phyloP scores from a whole-genome alignment of 2,329 filamentous ascomycete genomes.

The Stagonosporopsis rhizophila region DNA sequence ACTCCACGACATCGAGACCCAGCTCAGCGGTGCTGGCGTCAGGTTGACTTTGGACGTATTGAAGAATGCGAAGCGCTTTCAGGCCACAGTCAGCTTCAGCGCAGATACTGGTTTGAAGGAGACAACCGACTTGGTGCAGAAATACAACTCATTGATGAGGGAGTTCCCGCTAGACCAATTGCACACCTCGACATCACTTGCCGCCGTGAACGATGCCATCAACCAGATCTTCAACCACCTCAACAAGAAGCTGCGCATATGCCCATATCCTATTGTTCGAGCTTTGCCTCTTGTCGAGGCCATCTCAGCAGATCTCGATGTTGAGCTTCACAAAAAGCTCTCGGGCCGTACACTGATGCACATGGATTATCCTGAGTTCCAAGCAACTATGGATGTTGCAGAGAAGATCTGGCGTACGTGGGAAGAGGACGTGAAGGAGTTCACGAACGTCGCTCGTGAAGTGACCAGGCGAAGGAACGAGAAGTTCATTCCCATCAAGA shows the following conservation, averaged over 20 bases:
- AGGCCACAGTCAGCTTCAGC: slow-evolving; percentile 95
- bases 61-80: slow-evolving; percentile 96
- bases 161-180: slow-evolving; percentile 97
- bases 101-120: slow-evolving; percentile 96
- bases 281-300: slow-evolving; percentile 95
- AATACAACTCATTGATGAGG: slow-evolving; percentile 98
- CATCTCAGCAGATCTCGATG: slow-evolving; percentile 91
- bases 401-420: slow-evolving; percentile 88
- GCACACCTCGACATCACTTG: slow-evolving; percentile 85
- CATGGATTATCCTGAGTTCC: slow-evolving; percentile 90
- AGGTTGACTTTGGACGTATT: slow-evolving; percentile 91
- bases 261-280: slow-evolving; percentile 90
- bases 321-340: slow-evolving; percentile 82
- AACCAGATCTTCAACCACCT: slow-evolving; percentile 90
- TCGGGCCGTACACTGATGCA: slow-evolving; percentile 89
- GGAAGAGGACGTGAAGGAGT: slow-evolving; percentile 97
- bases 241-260: slow-evolving; percentile 97
- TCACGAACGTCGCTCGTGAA: slow-evolving; percentile 96
- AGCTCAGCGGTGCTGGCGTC: slow-evolving; percentile 88
- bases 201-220: slow-evolving; percentile 88
- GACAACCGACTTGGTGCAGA: slow-evolving; percentile 93
- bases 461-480: slow-evolving; percentile 92
- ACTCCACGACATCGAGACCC: slow-evolving; percentile 87
- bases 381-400: slow-evolving; percentile 80
- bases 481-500: slow-evolving; percentile 98